phyloP scores from a whole-genome alignment of 2,329 filamentous ascomycete species.

The Thielaviopsis punctulata region DNA sequence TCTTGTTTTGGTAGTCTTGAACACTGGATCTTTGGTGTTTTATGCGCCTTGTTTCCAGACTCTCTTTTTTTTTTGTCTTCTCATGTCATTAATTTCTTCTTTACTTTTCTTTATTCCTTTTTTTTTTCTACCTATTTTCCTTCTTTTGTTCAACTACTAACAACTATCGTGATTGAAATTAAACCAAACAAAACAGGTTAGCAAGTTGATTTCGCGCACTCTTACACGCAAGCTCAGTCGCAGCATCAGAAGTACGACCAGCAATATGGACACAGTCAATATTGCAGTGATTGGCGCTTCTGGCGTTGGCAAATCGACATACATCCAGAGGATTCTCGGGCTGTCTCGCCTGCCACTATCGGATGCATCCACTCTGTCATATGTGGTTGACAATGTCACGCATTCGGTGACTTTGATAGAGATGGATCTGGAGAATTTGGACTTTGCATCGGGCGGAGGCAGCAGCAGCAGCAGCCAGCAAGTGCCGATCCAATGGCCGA shows the following conservation, averaged over 20 bases:
- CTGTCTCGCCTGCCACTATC: constrained; percentile 34
- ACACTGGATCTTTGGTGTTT: background rate
- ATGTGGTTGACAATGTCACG: constrained; percentile 39
- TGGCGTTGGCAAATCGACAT: constrained; percentile 51
- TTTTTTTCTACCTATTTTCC: background rate
- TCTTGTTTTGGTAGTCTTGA: background rate
- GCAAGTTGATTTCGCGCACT: background rate
- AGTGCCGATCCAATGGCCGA: constrained; percentile 49
- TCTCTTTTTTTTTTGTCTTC: no score
- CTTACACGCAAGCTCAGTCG: background rate
- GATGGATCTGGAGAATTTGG: constrained; percentile 47
- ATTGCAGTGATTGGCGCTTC: constrained; percentile 49
- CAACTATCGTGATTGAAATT: no score
- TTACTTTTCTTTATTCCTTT: background rate
- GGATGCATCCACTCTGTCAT: constrained; percentile 37
- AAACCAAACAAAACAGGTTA: no score
- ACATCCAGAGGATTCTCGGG: constrained; percentile 46
- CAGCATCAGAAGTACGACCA: background rate
- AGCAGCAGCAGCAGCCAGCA: constrained; percentile 16
- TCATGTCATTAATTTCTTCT: no score
- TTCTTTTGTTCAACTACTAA: no score
- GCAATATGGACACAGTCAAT: constrained; percentile 40
- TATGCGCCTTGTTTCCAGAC: background rate
- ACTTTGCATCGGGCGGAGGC: constrained; percentile 29
- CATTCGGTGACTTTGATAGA: constrained; percentile 47